These are phyloP conservation scores for Oryza nivara DNA, from an alignment of 176 grass and related monocot species.

Conservation along the genomic window DNA sequence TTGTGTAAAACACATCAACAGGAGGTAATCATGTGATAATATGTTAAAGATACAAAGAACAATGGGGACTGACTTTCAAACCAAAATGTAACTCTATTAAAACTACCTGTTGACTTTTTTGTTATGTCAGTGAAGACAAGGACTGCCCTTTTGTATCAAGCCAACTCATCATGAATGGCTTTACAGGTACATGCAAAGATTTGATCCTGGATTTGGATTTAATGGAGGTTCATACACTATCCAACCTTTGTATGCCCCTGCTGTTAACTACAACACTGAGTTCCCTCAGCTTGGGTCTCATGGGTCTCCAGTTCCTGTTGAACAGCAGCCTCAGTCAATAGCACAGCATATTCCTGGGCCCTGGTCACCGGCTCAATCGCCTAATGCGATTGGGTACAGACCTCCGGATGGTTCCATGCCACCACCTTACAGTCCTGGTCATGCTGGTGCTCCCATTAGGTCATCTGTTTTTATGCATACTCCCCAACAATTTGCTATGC, in stretches of 20 bases:
- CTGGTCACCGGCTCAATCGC: constrained; percentile 52
- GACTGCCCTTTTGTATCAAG: neutral
- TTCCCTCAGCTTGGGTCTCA: constrained; percentile 93
- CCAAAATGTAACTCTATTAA: neutral
- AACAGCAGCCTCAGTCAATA: constrained; percentile 60
- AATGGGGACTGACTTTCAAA: neutral
- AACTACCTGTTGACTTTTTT: neutral
- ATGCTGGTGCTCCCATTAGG: constrained; percentile 47
- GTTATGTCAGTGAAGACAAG: neutral
- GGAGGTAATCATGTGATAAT: neutral
- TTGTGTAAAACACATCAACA: neutral
- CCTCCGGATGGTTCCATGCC: constrained; percentile 57
- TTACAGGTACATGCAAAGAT: constrained; percentile 86
- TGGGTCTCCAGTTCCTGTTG: constrained; percentile 56
- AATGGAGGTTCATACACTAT: constrained; percentile 75
- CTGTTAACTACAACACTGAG: constrained; percentile 97
- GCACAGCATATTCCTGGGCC: constrained; percentile 60
- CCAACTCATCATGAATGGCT: constrained; percentile 4
- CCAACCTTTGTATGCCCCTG: constrained; percentile 86
- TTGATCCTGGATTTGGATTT: constrained; percentile 99
- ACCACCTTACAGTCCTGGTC: constrained; percentile 53
- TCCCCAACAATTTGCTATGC: constrained; percentile 65
- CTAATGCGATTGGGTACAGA: constrained; percentile 54
- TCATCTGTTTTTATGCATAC: constrained; percentile 62
- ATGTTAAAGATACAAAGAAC: neutral